Base-by-base conservation (phyloP, 2,329 filamentous ascomycete species). In the Knufia fluminis region DNA sequence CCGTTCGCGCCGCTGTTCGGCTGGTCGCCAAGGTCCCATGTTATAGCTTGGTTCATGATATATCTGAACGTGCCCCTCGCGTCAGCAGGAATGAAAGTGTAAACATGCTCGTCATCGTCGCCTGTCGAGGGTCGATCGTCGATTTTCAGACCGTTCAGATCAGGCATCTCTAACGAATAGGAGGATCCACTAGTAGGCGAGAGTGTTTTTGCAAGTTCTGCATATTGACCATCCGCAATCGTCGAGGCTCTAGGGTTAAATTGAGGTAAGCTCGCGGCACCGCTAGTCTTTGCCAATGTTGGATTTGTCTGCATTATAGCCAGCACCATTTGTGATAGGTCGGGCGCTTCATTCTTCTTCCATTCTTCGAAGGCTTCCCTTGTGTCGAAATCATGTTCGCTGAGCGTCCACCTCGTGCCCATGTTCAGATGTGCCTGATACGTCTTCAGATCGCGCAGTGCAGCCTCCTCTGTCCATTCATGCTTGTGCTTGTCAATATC, bases 321-420 rank as follows among this genome's bases (percentile, higher is more conserved):
- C 59, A 94, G 75, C 75, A 98, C 92, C 80, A 97, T 89, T 59
- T 92, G 86, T 4, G 89, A 92, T 36, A 98, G 71, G 59, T 94
- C 87, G 10, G 85, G 84, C 2, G 79, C 78, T 65, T 98, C 92
- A n/a, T 82, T 79, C 63, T 86, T 91, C 66, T 89, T 94, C 92
- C 92, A 98, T 38, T 80, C 74, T 55, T 90, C 82, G 63, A 90
- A 98, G 2, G 85, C 83, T 52, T 94, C 89, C 50, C 95, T 88
- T 16, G 85, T 69, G 53, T 95, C 88, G 66, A 98, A 98, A 65
- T 98, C 91, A 42, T 89, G 81, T 57, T 78, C 83, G 50, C 83
- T 80, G 43, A 98, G 68, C 0, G 91, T 90, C 51, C 75, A 86
- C 40, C 79, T 75, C 54, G 85, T 85, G 61, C 87, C 83, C 6